A percentile compares a stretch with the other conserved stretches of the same genome.
phyloP scores from a whole-genome alignment of 495 filamentous ascomycete species.

The Penicillium simplicissimum region DNA sequence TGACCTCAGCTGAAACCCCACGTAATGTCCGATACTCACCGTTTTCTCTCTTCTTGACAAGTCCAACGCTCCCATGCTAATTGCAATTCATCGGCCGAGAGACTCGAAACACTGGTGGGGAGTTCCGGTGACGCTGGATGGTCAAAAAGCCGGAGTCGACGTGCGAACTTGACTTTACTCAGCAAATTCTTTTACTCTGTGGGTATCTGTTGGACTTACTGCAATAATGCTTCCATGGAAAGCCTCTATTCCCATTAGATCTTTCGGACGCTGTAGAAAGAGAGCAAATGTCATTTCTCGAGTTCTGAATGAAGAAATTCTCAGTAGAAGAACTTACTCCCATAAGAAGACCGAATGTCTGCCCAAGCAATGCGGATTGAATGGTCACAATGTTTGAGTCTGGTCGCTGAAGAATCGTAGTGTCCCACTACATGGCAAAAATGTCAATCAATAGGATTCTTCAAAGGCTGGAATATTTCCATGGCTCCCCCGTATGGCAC shows the following conservation, averaged over 20 bases:
- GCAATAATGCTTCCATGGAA: background rate
- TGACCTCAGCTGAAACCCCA: background rate
- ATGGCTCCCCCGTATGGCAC: too few species aligned
- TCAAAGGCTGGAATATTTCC: background rate
- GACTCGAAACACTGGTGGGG: background rate
- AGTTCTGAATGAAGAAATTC: background rate
- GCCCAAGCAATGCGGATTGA: background rate
- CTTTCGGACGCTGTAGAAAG: conserved; percentile 1
- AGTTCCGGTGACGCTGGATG: background rate
- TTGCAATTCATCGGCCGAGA: background rate
- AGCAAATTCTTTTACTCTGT: background rate
- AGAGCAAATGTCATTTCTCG: background rate
- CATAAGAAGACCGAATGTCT: background rate
- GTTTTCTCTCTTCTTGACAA: background rate
- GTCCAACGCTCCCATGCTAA: background rate
- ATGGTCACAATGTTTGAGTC: background rate
- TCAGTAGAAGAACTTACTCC: background rate
- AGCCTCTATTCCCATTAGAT: background rate
- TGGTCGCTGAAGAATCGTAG: background rate
- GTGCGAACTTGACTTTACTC: background rate
- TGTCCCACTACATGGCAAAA: background rate
- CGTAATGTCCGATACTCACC: background rate
- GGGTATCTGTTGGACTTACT: background rate
- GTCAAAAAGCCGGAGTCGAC: background rate
- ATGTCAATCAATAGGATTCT: background rate